These are phyloP conservation scores for Pseudodiploospora longispora DNA, from an alignment of 2,329 filamentous ascomycete species.

Conservation along the genomic window DNA sequence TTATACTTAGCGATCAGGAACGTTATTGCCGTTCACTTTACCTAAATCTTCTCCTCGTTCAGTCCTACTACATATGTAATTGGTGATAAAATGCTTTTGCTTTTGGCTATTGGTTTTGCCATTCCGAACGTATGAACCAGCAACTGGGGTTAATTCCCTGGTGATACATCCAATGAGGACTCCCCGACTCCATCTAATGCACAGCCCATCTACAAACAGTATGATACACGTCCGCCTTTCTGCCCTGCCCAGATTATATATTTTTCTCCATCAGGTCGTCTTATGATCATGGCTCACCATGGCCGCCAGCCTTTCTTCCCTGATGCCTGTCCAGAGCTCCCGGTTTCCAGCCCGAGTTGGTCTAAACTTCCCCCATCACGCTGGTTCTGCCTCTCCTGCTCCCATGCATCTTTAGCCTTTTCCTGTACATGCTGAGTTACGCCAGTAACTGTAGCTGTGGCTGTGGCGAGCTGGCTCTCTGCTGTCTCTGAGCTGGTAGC, in stretches of 20 bases:
- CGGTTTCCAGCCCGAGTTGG: constrained; percentile 34
- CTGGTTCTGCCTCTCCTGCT: constrained; percentile 44
- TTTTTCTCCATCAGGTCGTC: not conserved
- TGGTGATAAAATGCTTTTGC: no score
- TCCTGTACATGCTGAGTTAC: constrained; percentile 20
- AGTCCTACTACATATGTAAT: no score
- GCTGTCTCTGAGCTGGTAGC: constrained; percentile 3
- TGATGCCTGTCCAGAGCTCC: constrained; percentile 14
- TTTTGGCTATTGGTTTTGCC: no score
- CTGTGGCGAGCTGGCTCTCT: constrained; percentile 14
- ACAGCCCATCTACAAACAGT: constrained; percentile 33
- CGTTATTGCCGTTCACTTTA: no score
- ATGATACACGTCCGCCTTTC: constrained; percentile 28
- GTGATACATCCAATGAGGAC: constrained; percentile 26
- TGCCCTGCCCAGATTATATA: constrained; percentile 3
- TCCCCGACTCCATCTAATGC: constrained; percentile 38
- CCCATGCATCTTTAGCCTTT: constrained; percentile 37
- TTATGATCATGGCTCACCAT: constrained; percentile 19
- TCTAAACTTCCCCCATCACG: constrained; percentile 42
- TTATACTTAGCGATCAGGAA: no score
- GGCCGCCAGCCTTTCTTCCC: constrained; percentile 44
- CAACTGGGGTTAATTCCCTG: constrained; percentile 14
- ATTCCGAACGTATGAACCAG: not conserved
- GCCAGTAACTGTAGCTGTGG: constrained; percentile 6
- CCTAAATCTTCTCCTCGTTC: no score